phyloP scores from a whole-genome alignment of 805 yeast genomes.

The Metschnikowia cerradonensis region DNA sequence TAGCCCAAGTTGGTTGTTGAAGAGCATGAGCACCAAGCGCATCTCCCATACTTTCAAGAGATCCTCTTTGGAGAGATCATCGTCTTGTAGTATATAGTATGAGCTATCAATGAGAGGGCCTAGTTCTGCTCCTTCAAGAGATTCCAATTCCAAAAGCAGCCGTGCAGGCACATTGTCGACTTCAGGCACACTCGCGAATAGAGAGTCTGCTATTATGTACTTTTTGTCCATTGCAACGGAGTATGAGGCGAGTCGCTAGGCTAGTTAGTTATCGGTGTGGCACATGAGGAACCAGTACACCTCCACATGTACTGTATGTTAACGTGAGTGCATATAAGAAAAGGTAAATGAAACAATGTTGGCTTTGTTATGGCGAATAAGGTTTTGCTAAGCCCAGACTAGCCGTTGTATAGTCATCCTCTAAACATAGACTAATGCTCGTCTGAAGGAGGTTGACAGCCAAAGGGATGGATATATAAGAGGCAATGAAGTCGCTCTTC shows the following conservation, averaged over 20 bases:
- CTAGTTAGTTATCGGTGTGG: no score
- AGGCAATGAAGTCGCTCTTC: no score
- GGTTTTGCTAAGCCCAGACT: no score
- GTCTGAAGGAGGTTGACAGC: no score
- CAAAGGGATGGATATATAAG: no score
- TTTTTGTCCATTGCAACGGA: not conserved
- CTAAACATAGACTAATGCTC: no score
- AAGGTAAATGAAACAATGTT: no score
- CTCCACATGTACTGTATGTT: no score
- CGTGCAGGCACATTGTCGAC: not conserved
- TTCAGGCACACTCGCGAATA: slow-evolving; percentile 4
- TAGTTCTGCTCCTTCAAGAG: slow-evolving; percentile 6
- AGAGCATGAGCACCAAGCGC: slow-evolving; percentile 28
- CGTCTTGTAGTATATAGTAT: slow-evolving; percentile 8
- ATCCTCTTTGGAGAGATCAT: slow-evolving; percentile 8
- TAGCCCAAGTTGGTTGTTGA: slow-evolving; percentile 24
- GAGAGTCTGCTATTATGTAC: not conserved
- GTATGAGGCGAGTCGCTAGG: not conserved
- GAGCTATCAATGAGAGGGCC: slow-evolving; percentile 11
- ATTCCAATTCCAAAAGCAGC: slow-evolving; percentile 5
- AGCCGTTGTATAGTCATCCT: no score
- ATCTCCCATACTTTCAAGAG: slow-evolving; percentile 32
- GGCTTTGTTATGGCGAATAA: no score
- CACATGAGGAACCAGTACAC: no score
- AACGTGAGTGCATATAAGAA: no score